A percentile compares a stretch with the other conserved stretches of the same genome.
Evolutionary conservation across 75 land plant species (phyloP).

Genomic region (Pseudotsuga menziesii): DNA sequence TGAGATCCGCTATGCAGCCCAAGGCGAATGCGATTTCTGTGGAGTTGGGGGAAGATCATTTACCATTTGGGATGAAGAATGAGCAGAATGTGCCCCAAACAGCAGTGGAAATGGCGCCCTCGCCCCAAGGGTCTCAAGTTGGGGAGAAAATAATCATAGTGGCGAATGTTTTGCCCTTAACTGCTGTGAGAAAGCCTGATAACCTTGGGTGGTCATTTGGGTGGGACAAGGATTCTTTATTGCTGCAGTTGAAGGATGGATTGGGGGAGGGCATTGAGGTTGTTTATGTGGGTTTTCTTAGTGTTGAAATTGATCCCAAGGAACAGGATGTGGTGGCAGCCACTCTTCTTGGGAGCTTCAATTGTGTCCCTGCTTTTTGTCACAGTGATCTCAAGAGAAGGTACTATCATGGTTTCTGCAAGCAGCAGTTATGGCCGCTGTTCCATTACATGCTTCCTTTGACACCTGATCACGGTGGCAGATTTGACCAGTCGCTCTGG

Average conservation of each 20-base stretch:
- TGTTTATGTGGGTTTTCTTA: constrained; percentile 58
- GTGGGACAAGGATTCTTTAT: constrained; percentile 72
- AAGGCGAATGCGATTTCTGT: background rate
- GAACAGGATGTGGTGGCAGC: constrained; percentile 59
- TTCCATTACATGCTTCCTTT: constrained; percentile 74
- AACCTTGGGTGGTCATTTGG: constrained; percentile 12
- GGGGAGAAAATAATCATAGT: constrained; percentile 6
- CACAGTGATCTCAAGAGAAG: constrained; percentile 33
- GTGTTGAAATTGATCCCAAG: constrained; percentile 39
- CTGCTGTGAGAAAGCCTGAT: constrained; percentile 8
- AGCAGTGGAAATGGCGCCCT: background rate
- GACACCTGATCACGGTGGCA: constrained; percentile 38
- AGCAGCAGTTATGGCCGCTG: constrained; percentile 75
- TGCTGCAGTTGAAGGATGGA: constrained; percentile 61
- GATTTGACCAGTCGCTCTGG: constrained; percentile 41
- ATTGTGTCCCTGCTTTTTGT: constrained; percentile 61
- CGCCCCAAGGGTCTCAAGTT: background rate
- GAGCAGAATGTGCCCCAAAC: background rate
- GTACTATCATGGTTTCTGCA: constrained; percentile 76
- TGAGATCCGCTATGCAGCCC: background rate
- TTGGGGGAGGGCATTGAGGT: constrained; percentile 42
- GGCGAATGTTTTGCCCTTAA: constrained; percentile 7
- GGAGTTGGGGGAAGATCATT: background rate
- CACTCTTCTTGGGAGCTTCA: constrained; percentile 46
- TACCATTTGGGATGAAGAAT: background rate